These are phyloP conservation scores for Psilocybe subaeruginosa DNA, from an alignment of 768 basidiomycete genomes.

Conservation along the genomic window DNA sequence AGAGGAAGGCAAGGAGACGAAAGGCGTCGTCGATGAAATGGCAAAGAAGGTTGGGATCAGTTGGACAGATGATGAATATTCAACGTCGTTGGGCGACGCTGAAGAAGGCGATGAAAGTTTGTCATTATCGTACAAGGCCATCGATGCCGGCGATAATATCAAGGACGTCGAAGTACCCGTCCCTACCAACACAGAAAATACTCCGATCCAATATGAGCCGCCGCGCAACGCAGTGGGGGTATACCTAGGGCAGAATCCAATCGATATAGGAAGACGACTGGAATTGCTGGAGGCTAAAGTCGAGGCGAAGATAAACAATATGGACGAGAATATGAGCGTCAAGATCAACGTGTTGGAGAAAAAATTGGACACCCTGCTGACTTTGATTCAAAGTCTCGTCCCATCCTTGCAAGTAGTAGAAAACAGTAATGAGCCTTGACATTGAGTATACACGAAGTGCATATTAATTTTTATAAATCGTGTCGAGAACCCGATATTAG, in stretches of 20 bases:
- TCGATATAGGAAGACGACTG: neutral
- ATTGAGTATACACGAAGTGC: no score
- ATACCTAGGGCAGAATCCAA: neutral
- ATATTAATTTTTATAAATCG: no score
- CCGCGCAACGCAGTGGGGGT: no score
- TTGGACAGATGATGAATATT: neutral
- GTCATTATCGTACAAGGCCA: neutral
- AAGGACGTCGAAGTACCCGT: no score
- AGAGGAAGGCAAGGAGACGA: conserved; percentile 11
- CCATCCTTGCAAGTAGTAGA: neutral
- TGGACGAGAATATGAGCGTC: neutral
- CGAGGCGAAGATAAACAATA: neutral
- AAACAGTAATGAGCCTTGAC: no score
- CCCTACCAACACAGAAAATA: no score
- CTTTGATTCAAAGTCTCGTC: neutral
- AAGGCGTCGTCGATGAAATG: conserved; percentile 5
- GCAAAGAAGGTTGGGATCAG: conserved; percentile 7
- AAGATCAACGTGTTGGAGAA: no score
- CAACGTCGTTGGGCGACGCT: neutral
- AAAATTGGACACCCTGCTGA: neutral
- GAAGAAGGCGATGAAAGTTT: neutral
- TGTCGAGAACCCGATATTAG: no score
- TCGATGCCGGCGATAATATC: no score
- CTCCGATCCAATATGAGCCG: no score
- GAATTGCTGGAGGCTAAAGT: neutral